Evolutionary conservation across 2,329 filamentous ascomycete genomes (phyloP).

Genomic region (Septoria linicola): DNA sequence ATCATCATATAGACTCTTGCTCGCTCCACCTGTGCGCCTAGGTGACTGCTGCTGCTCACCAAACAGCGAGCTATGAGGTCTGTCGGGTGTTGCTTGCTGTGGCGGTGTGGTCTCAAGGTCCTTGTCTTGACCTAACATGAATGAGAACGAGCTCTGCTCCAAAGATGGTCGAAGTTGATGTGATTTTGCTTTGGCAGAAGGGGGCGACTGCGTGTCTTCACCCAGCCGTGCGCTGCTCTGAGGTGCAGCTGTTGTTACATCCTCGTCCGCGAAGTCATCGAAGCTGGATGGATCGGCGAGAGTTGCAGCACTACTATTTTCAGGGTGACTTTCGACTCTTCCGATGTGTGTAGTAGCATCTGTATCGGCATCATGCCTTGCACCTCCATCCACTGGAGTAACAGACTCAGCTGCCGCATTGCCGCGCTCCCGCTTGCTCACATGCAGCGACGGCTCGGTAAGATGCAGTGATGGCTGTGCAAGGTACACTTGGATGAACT

Average conservation of each 20-base stretch:
- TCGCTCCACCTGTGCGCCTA: conserved; percentile 2
- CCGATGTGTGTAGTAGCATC: no score
- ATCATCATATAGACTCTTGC: conserved; percentile 5
- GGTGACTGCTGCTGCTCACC: conserved; percentile 18
- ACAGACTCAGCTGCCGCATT: neutral
- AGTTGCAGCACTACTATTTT: neutral
- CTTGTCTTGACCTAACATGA: conserved; percentile 27
- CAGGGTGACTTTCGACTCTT: neutral
- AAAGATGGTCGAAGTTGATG: conserved; percentile 22
- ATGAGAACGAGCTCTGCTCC: conserved; percentile 28
- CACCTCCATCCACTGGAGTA: neutral
- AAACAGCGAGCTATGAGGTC: conserved; percentile 21
- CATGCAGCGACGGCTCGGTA: conserved; percentile 7
- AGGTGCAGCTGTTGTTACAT: neutral
- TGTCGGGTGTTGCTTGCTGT: conserved; percentile 3
- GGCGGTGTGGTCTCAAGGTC: neutral
- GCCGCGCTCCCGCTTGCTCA: conserved; percentile 1
- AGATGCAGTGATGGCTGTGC: conserved; percentile 40
- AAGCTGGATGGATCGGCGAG: conserved; percentile 23
- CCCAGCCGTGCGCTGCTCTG: neutral
- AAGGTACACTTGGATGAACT: conserved; percentile 53
- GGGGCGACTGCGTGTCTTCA: neutral
- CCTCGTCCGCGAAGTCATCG: conserved; percentile 15
- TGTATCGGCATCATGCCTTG: no score
- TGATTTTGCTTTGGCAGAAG: neutral